Evolutionary conservation across 306 rosid species (phyloP).

Genomic region (Sicyos baderoa): DNA sequence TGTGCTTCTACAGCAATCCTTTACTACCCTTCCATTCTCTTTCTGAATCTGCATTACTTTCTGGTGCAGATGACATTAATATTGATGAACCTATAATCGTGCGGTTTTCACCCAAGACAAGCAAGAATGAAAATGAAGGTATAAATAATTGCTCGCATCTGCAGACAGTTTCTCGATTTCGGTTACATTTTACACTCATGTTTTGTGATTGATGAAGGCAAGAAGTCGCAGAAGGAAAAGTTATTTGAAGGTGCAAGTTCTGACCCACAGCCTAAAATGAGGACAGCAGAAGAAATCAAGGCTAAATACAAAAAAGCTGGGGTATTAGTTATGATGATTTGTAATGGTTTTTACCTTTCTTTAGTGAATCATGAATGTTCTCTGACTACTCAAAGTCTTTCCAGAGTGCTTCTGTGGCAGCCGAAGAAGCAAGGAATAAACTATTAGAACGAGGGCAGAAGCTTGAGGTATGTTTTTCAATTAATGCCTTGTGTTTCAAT

Average conservation of each 20-base stretch:
- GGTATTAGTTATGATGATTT: slow-evolving; percentile 18
- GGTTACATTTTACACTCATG: background rate
- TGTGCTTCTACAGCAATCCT: slow-evolving; percentile 23
- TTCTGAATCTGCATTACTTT: slow-evolving; percentile 23
- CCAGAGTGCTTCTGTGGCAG: slow-evolving; percentile 71
- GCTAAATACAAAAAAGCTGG: slow-evolving; percentile 71
- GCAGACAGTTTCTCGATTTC: slow-evolving; percentile 16
- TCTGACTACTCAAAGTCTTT: slow-evolving; percentile 25
- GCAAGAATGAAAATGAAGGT: slow-evolving; percentile 49
- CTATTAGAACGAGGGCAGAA: slow-evolving; percentile 66
- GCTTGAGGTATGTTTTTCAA: slow-evolving; percentile 50
- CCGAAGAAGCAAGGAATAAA: slow-evolving; percentile 69
- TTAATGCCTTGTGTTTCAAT: background rate
- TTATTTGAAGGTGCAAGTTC: slow-evolving; percentile 43
- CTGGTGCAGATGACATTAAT: slow-evolving; percentile 55
- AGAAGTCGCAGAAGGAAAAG: slow-evolving; percentile 49
- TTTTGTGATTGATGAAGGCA: slow-evolving; percentile 39
- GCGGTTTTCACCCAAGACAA: slow-evolving; percentile 31
- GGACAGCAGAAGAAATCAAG: slow-evolving; percentile 77
- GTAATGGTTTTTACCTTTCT: slow-evolving; percentile 11
- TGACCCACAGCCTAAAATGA: slow-evolving; percentile 42
- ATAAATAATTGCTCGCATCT: slow-evolving; percentile 17
- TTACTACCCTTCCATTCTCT: slow-evolving; percentile 7
- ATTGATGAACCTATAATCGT: slow-evolving; percentile 44
- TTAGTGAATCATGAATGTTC: slow-evolving; percentile 12